A percentile compares a stretch with the other conserved stretches of the same genome.
These are phyloP conservation scores for Yamadazyma taylorii DNA, from an alignment of 1,139 yeast species.

Conservation along the genomic window DNA sequence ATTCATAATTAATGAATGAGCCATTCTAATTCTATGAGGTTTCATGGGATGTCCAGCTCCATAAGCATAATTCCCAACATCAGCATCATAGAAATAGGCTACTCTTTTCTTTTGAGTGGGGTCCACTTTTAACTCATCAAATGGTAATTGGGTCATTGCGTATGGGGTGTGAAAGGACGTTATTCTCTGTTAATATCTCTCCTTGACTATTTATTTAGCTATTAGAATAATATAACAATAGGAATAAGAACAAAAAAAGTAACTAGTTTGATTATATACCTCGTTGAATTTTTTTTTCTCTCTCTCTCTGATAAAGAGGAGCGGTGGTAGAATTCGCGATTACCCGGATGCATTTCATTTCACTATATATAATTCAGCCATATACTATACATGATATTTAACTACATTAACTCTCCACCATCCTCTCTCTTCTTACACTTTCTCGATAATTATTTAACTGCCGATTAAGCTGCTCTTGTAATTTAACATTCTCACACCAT, in stretches of 20 bases:
- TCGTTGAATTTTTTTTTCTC: too few relatives aligned
- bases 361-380: too few relatives aligned
- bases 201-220: too few relatives aligned
- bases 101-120: conserved; percentile 43
- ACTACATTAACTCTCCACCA: background rate
- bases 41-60: conserved; percentile 99
- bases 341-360: too few relatives aligned
- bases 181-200: too few relatives aligned
- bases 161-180: too few relatives aligned
- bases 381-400: too few relatives aligned
- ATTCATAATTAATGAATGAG: conserved; percentile 95
- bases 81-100: conserved; percentile 59
- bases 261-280: too few relatives aligned
- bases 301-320: too few relatives aligned
- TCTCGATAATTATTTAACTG: conserved; percentile 39
- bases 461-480: conserved; percentile 49
- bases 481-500: conserved; percentile 40
- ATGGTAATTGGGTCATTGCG: conserved; percentile 39
- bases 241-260: too few relatives aligned
- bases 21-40: conserved; percentile 98
- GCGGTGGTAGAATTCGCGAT: too few relatives aligned
- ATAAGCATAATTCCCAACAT: conserved; percentile 95
- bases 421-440: background rate
- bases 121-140: conserved; percentile 46
- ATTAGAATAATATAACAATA: too few relatives aligned